Evolutionary conservation across 768 basidiomycete genomes (phyloP).

Genomic region (Suillus subalutaceus): DNA sequence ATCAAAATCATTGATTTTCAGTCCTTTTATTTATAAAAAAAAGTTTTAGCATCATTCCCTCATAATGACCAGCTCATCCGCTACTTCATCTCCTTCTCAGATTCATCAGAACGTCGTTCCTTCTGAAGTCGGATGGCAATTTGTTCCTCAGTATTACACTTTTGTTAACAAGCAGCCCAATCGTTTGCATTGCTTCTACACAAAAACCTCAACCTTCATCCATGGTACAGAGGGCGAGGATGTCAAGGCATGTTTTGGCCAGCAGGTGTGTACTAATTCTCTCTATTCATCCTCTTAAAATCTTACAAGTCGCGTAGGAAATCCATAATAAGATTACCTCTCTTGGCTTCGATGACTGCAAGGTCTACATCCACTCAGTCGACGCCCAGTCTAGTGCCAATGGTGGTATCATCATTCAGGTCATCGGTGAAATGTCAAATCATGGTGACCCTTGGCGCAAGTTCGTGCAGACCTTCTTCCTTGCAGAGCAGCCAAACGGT

Average conservation of each 20-base stretch:
- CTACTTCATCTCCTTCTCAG: constrained; percentile 43
- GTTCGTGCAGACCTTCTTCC: constrained; percentile 99
- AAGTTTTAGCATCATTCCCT: constrained; percentile 31
- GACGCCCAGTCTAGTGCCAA: constrained; percentile 95
- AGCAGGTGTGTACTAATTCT: constrained; percentile 62
- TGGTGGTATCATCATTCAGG: constrained; percentile 97
- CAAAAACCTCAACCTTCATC: constrained; percentile 94
- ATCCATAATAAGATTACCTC: constrained; percentile 96
- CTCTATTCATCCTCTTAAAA: constrained; percentile 9
- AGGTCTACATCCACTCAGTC: constrained; percentile 98
- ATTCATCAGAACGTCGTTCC: constrained; percentile 72
- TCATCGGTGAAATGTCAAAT: constrained; percentile 99
- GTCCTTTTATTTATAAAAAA: not conserved
- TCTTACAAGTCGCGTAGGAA: constrained; percentile 57
- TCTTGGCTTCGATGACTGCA: constrained; percentile 94
- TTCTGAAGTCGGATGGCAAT: constrained; percentile 98
- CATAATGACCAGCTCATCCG: constrained; percentile 37
- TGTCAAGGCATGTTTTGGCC: constrained; percentile 83
- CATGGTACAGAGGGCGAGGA: constrained; percentile 99
- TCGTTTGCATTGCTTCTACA: constrained; percentile 98
- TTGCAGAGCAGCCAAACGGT: constrained; percentile 97
- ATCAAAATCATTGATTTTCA: not conserved
- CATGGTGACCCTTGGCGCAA: constrained; percentile 91
- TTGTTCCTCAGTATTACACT: constrained; percentile 99
- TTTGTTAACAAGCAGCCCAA: constrained; percentile 98